These are phyloP conservation scores for Aspergillus haitiensis DNA, from an alignment of 495 filamentous ascomycete genomes.

Conservation along the genomic window DNA sequence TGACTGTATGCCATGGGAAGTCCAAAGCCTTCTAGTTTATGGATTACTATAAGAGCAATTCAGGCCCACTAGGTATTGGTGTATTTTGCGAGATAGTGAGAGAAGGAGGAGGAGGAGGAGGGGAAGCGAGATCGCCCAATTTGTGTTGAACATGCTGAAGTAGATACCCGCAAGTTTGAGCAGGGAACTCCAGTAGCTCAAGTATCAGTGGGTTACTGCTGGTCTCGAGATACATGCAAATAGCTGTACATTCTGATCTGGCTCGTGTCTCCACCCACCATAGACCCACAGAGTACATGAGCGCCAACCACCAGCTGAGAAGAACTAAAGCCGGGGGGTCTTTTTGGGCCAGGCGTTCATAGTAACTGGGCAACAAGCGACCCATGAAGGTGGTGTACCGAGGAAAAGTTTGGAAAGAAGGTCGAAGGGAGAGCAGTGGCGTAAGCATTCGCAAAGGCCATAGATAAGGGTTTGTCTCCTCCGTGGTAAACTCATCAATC, in stretches of 20 bases:
- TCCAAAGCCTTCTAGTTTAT: no score
- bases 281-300: conserved; percentile 32
- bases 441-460: conserved; percentile 41
- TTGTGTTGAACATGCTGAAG: conserved; percentile 7
- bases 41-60: no score
- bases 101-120: no score
- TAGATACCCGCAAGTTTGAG: conserved; percentile 17
- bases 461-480: conserved; percentile 42
- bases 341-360: conserved; percentile 34
- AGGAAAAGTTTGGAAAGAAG: conserved; percentile 17
- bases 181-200: conserved; percentile 16
- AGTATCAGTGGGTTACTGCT: conserved; percentile 7
- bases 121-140: not conserved
- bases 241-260: conserved; percentile 45
- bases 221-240: conserved; percentile 45
- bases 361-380: conserved; percentile 35
- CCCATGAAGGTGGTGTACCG: conserved; percentile 40
- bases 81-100: no score
- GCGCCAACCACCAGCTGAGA: conserved; percentile 47
- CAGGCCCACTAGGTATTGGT: no score
- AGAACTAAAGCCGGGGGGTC: conserved; percentile 47
- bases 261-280: conserved; percentile 47
- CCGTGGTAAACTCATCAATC: conserved; percentile 38
- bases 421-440: conserved; percentile 30
- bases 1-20: no score